Base-by-base conservation (phyloP, 805 yeast species). In the Metschnikowia colocasiae region DNA sequence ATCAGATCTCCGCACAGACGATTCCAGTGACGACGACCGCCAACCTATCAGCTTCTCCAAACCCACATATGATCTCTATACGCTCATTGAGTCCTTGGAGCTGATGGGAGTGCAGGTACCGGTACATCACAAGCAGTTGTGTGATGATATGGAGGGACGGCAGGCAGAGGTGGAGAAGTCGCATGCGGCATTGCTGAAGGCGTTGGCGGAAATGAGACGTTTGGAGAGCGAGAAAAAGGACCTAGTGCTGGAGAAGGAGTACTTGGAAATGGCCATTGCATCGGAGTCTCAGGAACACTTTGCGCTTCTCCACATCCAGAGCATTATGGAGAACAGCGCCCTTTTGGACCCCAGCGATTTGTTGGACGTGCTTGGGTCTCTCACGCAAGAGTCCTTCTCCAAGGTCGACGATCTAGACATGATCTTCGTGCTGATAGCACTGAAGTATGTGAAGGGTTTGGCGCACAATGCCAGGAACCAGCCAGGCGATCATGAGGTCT, bases 1-100 rank as follows among this genome's bases (percentile, higher is more conserved):
- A 5, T 3, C 23, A 19, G 16, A n/a, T 25, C n/a, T 16, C 5
- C 41, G 18, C 13, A 5, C 22, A 5, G 32, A 19, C 6, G 42
- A 39, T 7, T 39, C 42, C 19, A 27, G 34, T 30, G 34, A 22
- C 4, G 27, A 29, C 12, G 34, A 39, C 13, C 40, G 12, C 9
- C 12, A 26, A 15, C 25, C 23, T 12, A 39, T 39, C 25, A 26
- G 42, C 2, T 54, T 54, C 33, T 35, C 40, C 9, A 46, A 40
- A 18, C 52, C 52, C n/a, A 47, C 48, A 13, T 50, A 40, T 46
- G 68, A 64, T 30, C 48, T 76, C 7, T 73, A 62, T 49, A 53
- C 61, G 2, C 51, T 71, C n/a, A 65, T 78, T 10, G 68, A 65
- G 25, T 59, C 54, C 12, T 50, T 78, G 39, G 75, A 70, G 49